phyloP scores from a whole-genome alignment of 2,329 filamentous ascomycete genomes.

The Claviceps sorghi region DNA sequence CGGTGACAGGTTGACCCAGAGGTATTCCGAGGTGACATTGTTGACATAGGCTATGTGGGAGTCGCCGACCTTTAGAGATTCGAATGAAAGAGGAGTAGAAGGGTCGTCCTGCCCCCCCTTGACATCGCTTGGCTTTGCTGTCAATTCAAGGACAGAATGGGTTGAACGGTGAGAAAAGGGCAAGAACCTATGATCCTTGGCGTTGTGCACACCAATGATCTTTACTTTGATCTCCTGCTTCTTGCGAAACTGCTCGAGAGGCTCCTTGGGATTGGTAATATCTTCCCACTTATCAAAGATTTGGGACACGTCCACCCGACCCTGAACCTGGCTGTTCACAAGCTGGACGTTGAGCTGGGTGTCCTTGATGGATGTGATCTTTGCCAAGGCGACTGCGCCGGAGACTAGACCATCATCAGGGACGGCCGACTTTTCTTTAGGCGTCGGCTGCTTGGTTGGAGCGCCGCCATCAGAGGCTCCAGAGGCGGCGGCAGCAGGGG shows the following conservation, averaged over 20 bases:
- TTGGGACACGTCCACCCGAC: conserved; percentile 86
- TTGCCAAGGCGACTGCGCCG: conserved; percentile 61
- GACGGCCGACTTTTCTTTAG: conserved; percentile 16
- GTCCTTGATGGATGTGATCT: conserved; percentile 69
- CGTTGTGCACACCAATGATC: conserved; percentile 77
- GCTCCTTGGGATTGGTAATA: conserved; percentile 67
- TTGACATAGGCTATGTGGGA: conserved; percentile 77
- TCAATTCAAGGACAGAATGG: conserved; percentile 77
- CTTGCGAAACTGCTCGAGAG: conserved; percentile 55
- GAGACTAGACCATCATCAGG: conserved; percentile 57
- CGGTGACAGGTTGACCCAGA: conserved; percentile 87
- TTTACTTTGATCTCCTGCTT: conserved; percentile 60
- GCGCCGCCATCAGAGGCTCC: conserved; percentile 32
- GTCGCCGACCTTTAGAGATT: conserved; percentile 57
- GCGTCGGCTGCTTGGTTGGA: conserved; percentile 24
- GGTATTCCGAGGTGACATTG: conserved; percentile 62
- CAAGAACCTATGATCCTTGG: conserved; percentile 77
- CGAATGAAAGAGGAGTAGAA: conserved; percentile 46
- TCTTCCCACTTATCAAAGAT: conserved; percentile 79
- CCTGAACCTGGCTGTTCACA: conserved; percentile 58
- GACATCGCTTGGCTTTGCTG: conserved; percentile 57
- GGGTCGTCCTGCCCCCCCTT: conserved; percentile 28
- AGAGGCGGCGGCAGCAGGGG: conserved; percentile 25
- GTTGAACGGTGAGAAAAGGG: conserved; percentile 75
- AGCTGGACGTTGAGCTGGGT: conserved; percentile 88